Percentiles rank a stretch among this genome's conserved stretches.
These are phyloP conservation scores for Magnaporthiopsis rhizophila DNA, from an alignment of 2,329 filamentous ascomycete species.

Conservation along the genomic window DNA sequence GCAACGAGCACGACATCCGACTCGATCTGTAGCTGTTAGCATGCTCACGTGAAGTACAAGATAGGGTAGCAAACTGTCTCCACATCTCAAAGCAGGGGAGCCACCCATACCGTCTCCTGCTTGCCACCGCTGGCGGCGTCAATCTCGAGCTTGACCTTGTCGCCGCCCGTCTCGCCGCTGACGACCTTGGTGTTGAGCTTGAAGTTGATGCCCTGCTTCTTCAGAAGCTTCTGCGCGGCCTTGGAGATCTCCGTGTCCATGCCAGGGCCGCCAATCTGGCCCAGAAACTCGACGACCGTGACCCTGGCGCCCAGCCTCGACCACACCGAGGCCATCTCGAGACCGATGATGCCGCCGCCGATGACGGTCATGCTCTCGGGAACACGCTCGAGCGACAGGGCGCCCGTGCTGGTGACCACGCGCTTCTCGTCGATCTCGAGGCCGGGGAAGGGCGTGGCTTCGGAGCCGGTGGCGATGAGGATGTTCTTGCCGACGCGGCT, in stretches of 20 bases:
- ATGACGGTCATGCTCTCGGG: constrained; percentile 97
- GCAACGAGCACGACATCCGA: constrained; percentile 94
- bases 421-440: constrained; percentile 96
- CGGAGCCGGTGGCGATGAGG: constrained; percentile 90
- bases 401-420: constrained; percentile 93
- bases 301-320: constrained; percentile 88
- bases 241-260: constrained; percentile 96
- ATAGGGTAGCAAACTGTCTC: not conserved
- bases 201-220: constrained; percentile 97
- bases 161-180: constrained; percentile 71
- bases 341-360: constrained; percentile 94
- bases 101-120: constrained; percentile 66
- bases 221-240: constrained; percentile 81
- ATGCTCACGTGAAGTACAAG: constrained; percentile 5
- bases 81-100: not conserved
- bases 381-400: constrained; percentile 79
- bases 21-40: constrained; percentile 55
- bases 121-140: constrained; percentile 97
- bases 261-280: constrained; percentile 92
- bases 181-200: constrained; percentile 95
- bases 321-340: constrained; percentile 99
- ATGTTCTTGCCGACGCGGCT: constrained; percentile 91
- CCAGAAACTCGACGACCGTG: constrained; percentile 93
- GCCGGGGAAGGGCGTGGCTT: constrained; percentile 93
- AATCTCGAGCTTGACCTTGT: constrained; percentile 71